Percentiles rank a stretch among this genome's conserved stretches.
These are phyloP conservation scores for Termitomyces sp. DNA, from an alignment of 768 basidiomycete species.

Conservation along the genomic window DNA sequence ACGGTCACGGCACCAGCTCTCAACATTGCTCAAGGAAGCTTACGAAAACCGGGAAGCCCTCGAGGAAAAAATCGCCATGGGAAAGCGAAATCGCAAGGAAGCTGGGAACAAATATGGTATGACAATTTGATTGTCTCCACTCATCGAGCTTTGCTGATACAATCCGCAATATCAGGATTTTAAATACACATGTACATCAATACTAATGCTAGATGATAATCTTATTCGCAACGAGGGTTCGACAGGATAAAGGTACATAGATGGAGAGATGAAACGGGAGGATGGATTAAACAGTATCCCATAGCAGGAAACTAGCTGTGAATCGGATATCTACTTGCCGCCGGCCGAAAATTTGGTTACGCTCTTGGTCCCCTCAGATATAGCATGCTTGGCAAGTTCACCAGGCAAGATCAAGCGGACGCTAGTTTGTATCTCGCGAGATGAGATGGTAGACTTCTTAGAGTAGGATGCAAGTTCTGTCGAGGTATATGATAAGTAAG, in stretches of 20 bases:
- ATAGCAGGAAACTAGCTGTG: not conserved
- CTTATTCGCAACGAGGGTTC: not conserved
- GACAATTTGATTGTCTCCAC: slow-evolving; percentile 13
- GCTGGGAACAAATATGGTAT: slow-evolving; percentile 89
- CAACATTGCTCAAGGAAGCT: slow-evolving; percentile 77
- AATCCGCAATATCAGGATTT: slow-evolving; percentile 4
- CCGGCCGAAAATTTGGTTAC: slow-evolving; percentile 48
- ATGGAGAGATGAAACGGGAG: not conserved
- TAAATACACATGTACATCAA: slow-evolving; percentile 5
- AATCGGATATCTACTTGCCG: slow-evolving; percentile 28
- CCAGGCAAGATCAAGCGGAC: slow-evolving; percentile 82
- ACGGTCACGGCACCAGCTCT: slow-evolving; percentile 69
- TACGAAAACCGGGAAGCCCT: slow-evolving; percentile 78
- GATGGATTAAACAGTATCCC: not conserved
- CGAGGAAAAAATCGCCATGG: slow-evolving; percentile 83
- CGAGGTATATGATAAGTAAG: not conserved
- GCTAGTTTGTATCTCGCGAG: slow-evolving; percentile 83
- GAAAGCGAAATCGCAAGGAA: slow-evolving; percentile 78
- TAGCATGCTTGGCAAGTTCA: slow-evolving; percentile 84
- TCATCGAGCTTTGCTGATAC: not conserved
- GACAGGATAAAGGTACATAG: slow-evolving; percentile 3
- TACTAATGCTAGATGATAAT: slow-evolving; percentile 1
- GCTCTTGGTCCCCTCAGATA: slow-evolving; percentile 59
- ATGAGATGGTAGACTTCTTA: slow-evolving; percentile 88
- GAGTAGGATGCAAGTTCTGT: slow-evolving; percentile 79